Evolutionary conservation across 1,284 basidiomycete genomes (phyloP), one percentile per base, ranked within the genome.

Genomic region (Sphagnurus paluster): DNA sequence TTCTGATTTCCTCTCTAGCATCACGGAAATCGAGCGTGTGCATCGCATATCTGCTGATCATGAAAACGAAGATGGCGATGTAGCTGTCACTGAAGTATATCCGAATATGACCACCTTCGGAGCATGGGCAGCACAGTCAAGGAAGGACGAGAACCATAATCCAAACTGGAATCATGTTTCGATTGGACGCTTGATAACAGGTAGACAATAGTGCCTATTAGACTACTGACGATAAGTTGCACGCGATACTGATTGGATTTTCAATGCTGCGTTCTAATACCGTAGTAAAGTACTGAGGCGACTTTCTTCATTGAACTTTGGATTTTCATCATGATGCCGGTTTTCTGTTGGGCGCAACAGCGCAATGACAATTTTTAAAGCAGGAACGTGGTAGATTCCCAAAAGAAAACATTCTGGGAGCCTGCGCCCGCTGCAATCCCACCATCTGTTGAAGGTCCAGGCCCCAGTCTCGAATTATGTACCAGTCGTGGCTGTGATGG

Each of bases 151-250:
- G 35, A 48, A n/a, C n/a, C n/a, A n/a, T n/a, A n/a, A n/a, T n/a
- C n/a, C n/a, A n/a, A n/a, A 50, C 16, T 71, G 68, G 69, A 71
- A 70, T 44, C 58, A 67, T 38, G 56, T 70, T 14, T 62, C 66
- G 0, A 21, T 70, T 11, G 48, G 44, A 8, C 55, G 58, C 14
- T 45, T 70, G 21, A 14, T 62, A 7, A 56, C 45, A 4, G 62
- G 63, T 39, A 53, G 53, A 28, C 49, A 49, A 17, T 59, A 26
- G 17, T 30, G n/a, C n/a, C n/a, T n/a, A n/a, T n/a, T n/a, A n/a
- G n/a, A n/a, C 9, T 2, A 9, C 16, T 23, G 34, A 21, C 35
- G 23, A 23, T 34, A 34, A 6, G 32, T 4, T 34, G 20, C 11
- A 4, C 14, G 13, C 24, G 14, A 36, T 19, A 19, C 16, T 36